A percentile compares a stretch with the other conserved stretches of the same genome.
Evolutionary conservation across 306 rosid genomes (phyloP).

Genomic region (apple (Malus domestica)): ASM211411v1 NC_041799.1:32811001-32811500

Average conservation of each 20-base stretch:
- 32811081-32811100: not conserved
- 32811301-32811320: not conserved
- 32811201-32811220: not conserved
- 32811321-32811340: not conserved
- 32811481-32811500: constrained; percentile 1
- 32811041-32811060: not conserved
- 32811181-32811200: not conserved
- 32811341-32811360: not conserved
- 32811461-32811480: not conserved
- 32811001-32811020: too few relatives aligned
- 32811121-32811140: not conserved
- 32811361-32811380: not conserved
- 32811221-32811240: not conserved
- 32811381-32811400: not conserved
- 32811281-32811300: not conserved
- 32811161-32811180: not conserved
- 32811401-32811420: not conserved
- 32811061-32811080: too few relatives aligned
- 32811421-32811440: not conserved
- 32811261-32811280: not conserved
- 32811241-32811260: not conserved
- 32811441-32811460: not conserved
- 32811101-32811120: not conserved
- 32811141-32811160: not conserved
- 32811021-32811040: not conserved